These are phyloP conservation scores for Trichoderma koningiopsis DNA, from an alignment of 2,329 filamentous ascomycete genomes.

Conservation along the genomic window DNA sequence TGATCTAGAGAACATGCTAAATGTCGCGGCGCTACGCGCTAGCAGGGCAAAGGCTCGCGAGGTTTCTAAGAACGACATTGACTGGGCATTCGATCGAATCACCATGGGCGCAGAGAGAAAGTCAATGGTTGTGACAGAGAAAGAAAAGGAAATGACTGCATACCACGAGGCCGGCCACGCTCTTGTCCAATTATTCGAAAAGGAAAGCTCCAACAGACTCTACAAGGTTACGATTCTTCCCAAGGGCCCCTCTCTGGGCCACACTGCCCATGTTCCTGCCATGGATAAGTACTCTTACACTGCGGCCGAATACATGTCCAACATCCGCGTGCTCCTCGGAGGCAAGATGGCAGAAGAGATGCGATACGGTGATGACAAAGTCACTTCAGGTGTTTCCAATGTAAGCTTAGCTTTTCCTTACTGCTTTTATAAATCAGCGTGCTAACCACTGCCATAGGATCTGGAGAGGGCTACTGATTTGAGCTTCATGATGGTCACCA, in stretches of 20 bases:
- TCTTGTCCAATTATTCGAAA: constrained; percentile 80
- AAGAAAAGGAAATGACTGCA: constrained; percentile 94
- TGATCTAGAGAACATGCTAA: constrained; percentile 94
- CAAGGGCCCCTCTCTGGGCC: constrained; percentile 80
- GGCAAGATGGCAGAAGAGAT: constrained; percentile 91
- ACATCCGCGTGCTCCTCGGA: constrained; percentile 79
- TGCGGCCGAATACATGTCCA: constrained; percentile 79
- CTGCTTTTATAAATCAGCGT: not conserved
- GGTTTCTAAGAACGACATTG: constrained; percentile 79
- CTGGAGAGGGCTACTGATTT: constrained; percentile 78
- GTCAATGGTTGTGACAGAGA: constrained; percentile 85
- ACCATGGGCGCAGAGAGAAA: constrained; percentile 94
- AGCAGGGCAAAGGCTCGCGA: constrained; percentile 78
- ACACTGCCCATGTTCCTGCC: constrained; percentile 85
- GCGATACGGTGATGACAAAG: constrained; percentile 85
- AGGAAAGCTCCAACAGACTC: constrained; percentile 70
- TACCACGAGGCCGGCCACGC: constrained; percentile 97
- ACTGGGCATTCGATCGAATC: constrained; percentile 98
- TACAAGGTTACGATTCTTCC: constrained; percentile 99
- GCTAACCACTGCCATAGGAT: constrained; percentile 57
- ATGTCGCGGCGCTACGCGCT: constrained; percentile 93
- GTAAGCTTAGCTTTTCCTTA: constrained; percentile 51
- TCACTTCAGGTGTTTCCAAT: constrained; percentile 82
- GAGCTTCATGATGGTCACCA: constrained; percentile 85
- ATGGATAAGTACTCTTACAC: constrained; percentile 90